A percentile compares a stretch with the other conserved stretches of the same genome.
Evolutionary conservation across 805 yeast genomes (phyloP).

Genomic region (Lipomyces orientalis): DNA sequence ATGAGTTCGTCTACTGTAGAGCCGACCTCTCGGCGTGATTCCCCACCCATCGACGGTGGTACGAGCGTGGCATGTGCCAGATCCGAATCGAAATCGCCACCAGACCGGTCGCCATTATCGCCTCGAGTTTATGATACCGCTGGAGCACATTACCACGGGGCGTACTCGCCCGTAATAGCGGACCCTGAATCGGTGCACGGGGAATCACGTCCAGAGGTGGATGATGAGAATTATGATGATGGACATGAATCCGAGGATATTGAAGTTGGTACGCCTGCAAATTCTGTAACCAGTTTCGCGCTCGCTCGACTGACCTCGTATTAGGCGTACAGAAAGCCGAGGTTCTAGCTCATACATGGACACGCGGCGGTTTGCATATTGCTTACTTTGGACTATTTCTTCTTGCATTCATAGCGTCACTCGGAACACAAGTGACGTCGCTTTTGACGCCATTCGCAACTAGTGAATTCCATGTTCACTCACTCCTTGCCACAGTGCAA

Average conservation of each 20-base stretch:
- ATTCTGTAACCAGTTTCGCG: background rate
- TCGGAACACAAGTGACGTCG: conserved; percentile 38
- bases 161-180: conserved; percentile 20
- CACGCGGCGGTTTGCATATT: conserved; percentile 26
- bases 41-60: background rate
- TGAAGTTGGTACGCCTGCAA: conserved; percentile 15
- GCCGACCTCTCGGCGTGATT: background rate
- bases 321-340: conserved; percentile 34
- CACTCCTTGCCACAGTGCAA: conserved; percentile 50
- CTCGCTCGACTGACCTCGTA: background rate
- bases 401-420: conserved; percentile 38
- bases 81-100: background rate
- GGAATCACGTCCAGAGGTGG: background rate
- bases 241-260: conserved; percentile 14
- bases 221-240: background rate
- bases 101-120: background rate
- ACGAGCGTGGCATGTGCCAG: background rate
- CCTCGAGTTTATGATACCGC: background rate
- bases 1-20: background rate
- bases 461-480: conserved; percentile 49
- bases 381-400: conserved; percentile 38
- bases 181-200: background rate
- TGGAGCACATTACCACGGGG: conserved; percentile 22
- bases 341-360: conserved; percentile 35
- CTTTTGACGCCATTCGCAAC: conserved; percentile 50